phyloP scores from a whole-genome alignment of 2,329 filamentous ascomycete species.

The Neophaeococcomyces aloes region DNA sequence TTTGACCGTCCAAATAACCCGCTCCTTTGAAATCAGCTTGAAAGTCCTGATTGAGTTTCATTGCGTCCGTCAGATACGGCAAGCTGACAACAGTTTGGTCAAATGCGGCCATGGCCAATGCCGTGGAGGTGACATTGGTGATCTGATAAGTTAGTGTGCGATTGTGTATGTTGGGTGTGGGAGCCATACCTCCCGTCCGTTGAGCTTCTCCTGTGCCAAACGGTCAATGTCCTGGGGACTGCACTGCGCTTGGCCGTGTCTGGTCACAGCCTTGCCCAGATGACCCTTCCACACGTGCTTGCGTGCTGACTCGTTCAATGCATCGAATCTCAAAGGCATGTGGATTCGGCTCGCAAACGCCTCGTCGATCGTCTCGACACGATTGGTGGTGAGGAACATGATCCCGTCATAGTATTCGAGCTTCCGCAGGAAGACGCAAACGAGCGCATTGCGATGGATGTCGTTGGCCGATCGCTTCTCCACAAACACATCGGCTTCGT shows the following conservation, averaged over 20 bases:
- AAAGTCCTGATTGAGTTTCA: no score
- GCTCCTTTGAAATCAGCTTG: no score
- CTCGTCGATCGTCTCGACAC: conserved; percentile 25
- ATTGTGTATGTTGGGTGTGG: neutral
- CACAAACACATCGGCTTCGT: conserved; percentile 17
- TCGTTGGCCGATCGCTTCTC: conserved; percentile 10
- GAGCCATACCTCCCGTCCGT: conserved; percentile 10
- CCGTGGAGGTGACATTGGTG: neutral
- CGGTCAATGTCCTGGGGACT: conserved; percentile 1
- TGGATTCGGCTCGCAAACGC: conserved; percentile 27
- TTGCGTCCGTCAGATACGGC: no score
- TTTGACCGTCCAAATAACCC: no score
- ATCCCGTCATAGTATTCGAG: conserved; percentile 22
- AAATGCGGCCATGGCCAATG: no score
- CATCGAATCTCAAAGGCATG: conserved; percentile 21
- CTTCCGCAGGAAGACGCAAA: conserved; percentile 20
- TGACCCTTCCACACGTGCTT: conserved; percentile 29
- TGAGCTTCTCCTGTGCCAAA: conserved; percentile 21
- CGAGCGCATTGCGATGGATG: conserved; percentile 19
- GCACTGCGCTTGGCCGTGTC: neutral
- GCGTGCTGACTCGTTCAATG: conserved; percentile 27
- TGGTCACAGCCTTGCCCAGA: neutral
- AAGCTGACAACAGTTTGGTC: no score
- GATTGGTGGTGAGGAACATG: conserved; percentile 21
- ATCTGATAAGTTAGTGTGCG: neutral